A percentile compares a stretch with the other conserved stretches of the same genome.
phyloP scores from a whole-genome alignment of 208 protist genomes.

The Wallacemonas sp. region DNA sequence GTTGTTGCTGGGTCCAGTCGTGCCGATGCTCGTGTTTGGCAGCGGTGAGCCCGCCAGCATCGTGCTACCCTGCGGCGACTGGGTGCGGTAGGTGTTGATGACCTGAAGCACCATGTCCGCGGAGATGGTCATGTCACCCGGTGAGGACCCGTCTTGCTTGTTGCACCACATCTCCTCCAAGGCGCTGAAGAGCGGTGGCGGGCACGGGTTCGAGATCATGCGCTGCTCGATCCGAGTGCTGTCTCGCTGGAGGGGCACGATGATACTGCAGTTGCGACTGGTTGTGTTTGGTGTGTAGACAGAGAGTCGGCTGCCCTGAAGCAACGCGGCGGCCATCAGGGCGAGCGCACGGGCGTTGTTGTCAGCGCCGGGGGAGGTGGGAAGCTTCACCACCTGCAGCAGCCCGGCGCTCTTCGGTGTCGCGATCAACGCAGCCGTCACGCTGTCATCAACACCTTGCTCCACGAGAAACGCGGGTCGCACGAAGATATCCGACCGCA shows the following conservation, averaged over 20 bases:
- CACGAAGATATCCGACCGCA: constrained; percentile 49
- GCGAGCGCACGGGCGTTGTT: constrained; percentile 64
- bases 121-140: constrained; percentile 41
- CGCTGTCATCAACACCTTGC: constrained; percentile 61
- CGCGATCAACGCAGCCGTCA: constrained; percentile 60
- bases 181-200: constrained; percentile 62
- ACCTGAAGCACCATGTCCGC: constrained; percentile 75
- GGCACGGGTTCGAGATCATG: constrained; percentile 63
- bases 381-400: constrained; percentile 44
- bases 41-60: neutral
- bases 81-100: constrained; percentile 47
- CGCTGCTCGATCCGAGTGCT: constrained; percentile 51
- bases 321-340: constrained; percentile 64
- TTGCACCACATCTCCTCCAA: constrained; percentile 77
- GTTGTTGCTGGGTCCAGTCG: neutral
- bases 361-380: constrained; percentile 27
- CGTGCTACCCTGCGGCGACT: neutral
- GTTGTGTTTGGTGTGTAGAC: constrained; percentile 37
- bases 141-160: constrained; percentile 4
- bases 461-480: constrained; percentile 43
- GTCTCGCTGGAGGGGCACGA: constrained; percentile 57
- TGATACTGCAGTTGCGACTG: constrained; percentile 45
- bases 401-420: constrained; percentile 17
- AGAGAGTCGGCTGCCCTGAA: constrained; percentile 77
- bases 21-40: neutral